Evolutionary conservation across 1,284 basidiomycete species (phyloP).

Genomic region (Ganoderma resinaceum): DNA sequence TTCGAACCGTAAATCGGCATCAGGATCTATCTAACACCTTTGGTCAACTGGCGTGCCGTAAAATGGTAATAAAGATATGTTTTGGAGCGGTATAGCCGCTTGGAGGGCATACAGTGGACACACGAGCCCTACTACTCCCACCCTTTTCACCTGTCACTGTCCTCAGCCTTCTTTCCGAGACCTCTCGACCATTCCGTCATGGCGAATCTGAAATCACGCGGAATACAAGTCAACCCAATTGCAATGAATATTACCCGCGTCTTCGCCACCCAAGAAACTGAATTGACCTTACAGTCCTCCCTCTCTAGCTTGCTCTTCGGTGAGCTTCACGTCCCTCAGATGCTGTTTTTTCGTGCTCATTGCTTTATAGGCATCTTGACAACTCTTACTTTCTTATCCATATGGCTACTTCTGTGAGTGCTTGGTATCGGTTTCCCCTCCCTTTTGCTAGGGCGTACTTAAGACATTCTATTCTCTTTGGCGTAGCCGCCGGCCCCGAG

Average conservation of each 20-base stretch:
- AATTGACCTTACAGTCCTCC: neutral
- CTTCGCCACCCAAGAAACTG: neutral
- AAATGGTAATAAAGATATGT: neutral
- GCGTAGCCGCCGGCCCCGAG: neutral
- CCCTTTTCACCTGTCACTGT: neutral
- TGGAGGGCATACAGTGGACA: neutral
- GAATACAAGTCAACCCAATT: neutral
- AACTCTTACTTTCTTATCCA: neutral
- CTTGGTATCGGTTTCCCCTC: neutral
- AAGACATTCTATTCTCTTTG: neutral
- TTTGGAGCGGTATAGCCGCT: neutral
- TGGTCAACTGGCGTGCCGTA: neutral
- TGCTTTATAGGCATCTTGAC: neutral
- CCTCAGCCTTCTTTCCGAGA: neutral
- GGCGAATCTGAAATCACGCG: neutral
- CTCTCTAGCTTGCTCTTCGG: neutral
- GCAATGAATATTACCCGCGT: neutral
- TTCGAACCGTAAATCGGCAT: neutral
- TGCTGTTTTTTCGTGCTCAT: neutral
- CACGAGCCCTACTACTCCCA: neutral
- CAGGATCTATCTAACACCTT: neutral
- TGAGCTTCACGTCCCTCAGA: neutral
- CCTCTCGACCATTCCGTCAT: neutral
- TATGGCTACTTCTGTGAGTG: neutral
- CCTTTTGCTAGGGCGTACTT: neutral